Conservation (phyloP, 495 filamentous ascomycete genomes). For the Cercophora scortea region DNA sequence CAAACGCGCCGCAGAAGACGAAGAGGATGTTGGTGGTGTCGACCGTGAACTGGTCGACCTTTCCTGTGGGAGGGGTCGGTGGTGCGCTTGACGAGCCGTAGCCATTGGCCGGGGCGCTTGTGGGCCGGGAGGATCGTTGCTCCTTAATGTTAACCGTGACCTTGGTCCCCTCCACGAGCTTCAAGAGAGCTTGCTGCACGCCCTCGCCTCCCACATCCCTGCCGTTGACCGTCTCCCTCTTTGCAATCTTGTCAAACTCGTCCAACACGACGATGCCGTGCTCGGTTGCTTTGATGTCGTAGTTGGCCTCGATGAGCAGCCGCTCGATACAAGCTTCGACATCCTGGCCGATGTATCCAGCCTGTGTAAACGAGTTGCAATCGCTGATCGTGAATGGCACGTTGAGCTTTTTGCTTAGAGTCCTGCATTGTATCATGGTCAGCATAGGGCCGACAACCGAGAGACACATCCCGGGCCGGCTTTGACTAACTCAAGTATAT, state of each 20-base stretch:
- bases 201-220: conserved; percentile 87
- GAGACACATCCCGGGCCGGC: neutral
- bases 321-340: conserved; percentile 88
- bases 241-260: conserved; percentile 93
- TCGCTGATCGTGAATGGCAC: conserved; percentile 97
- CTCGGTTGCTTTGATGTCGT: conserved; percentile 79
- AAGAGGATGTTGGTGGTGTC: conserved; percentile 96
- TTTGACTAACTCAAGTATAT: conserved; percentile 66
- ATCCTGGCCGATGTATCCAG: conserved; percentile 95
- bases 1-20: conserved; percentile 91
- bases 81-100: conserved; percentile 28
- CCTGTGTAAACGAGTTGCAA: conserved; percentile 94
- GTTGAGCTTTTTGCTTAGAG: conserved; percentile 55
- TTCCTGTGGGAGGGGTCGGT: conserved; percentile 40
- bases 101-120: conserved; percentile 29
- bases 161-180: conserved; percentile 94
- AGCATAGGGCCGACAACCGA: neutral
- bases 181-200: conserved; percentile 91
- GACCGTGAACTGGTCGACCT: conserved; percentile 81
- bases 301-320: conserved; percentile 81
- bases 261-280: conserved; percentile 91
- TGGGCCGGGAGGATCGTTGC: conserved; percentile 51
- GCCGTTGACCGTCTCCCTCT: conserved; percentile 43
- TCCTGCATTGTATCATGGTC: conserved; percentile 21
- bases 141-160: conserved; percentile 82